Evolutionary conservation across 106 monocot species (phyloP), one percentile per base, ranked within the genome.

Genomic region (Allium cepa): DNA sequence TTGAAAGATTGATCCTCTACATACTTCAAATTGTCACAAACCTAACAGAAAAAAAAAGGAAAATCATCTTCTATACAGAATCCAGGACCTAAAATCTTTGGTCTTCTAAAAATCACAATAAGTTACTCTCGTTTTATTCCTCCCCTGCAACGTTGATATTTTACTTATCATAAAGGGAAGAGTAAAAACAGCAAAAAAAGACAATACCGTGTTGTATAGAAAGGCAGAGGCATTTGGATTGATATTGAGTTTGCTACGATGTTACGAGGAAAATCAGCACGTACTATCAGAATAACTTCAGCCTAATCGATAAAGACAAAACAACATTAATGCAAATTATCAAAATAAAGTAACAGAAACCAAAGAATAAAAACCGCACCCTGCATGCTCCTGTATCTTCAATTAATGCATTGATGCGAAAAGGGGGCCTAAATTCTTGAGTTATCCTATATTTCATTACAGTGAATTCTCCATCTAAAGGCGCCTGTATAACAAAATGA

Each of bases 361-460:
- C 7, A 5, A 4, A 69, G 36, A 56, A 69, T 45, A 56, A 11
- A 56, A 15, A 7, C 9, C 8, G 49, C 26, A 92, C 97, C 86
- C 77, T 97, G 22, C 73, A 72, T 57, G 79, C 36, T 72, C 92
- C 92, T 46, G 92, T 84, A 81, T 97, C 97, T 90, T 97, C 92
- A 78, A 97, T 84, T 59, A 97, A 77, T 49, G 97, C 87, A 86
- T 75, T 97, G 59, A 97, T 68, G 63, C 82, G 87, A 57, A 97
- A 97, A 76, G 97, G 97, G 71, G 97, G 92, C 70, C 92, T 97
- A 57, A 92, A 97, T 57, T 97, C 97, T 59, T 89, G 97, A 49
- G 97, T 97, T 82, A 92, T 97, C 17, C 97, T 77, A 69, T 97
- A 97, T 28, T 97, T 97, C 97, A 97, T 97, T 12, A 90, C 92